These are phyloP conservation scores for Mycena belliarum DNA, from an alignment of 768 basidiomycete species.

Conservation along the genomic window DNA sequence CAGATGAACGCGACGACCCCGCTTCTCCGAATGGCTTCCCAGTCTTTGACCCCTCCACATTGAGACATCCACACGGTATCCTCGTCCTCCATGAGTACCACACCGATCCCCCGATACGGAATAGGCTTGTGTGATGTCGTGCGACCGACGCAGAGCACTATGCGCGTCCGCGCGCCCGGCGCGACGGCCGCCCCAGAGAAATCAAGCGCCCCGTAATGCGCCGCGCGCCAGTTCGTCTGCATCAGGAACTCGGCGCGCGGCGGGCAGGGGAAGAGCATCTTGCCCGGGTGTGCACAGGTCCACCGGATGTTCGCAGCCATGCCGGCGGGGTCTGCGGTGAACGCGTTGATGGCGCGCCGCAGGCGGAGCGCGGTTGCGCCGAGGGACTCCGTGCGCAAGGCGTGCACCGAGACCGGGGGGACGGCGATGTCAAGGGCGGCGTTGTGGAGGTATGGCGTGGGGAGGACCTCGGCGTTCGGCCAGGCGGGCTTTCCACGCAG, in stretches of 20 bases:
- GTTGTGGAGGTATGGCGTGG: constrained; percentile 12
- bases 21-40: constrained; percentile 3
- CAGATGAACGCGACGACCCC: neutral
- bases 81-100: constrained; percentile 7
- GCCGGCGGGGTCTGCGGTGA: neutral
- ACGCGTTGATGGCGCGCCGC: neutral
- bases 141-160: neutral
- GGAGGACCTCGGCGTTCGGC: neutral
- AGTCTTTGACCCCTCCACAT: neutral
- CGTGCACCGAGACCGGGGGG: neutral
- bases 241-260: neutral
- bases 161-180: neutral
- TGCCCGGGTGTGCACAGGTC: neutral
- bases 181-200: neutral
- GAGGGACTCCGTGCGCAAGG: neutral
- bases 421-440: neutral
- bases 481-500: constrained; percentile 1
- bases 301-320: neutral
- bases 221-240: neutral
- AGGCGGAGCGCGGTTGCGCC: constrained; percentile 1
- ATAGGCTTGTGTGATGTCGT: neutral
- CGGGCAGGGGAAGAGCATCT: neutral
- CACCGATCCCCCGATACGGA: neutral
- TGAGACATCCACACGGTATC: constrained; percentile 10
- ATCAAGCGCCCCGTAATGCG: neutral